Evolutionary conservation across 768 basidiomycete genomes (phyloP), one percentile per base, ranked within the genome.

Genomic region (Termitomyces sp.): DNA sequence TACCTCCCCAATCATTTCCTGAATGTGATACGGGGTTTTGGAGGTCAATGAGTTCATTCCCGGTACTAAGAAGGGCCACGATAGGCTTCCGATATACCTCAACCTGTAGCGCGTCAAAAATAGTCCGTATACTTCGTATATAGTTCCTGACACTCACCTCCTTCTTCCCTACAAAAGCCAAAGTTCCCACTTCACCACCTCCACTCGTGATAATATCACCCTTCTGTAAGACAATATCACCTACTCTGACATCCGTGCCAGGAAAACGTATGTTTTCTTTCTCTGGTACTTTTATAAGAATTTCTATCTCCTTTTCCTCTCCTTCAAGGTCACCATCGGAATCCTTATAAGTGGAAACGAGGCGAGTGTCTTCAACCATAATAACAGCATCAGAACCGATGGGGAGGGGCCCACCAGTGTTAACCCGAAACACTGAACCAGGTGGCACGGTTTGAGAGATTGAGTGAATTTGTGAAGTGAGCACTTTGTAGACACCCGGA

Each of bases 351-450:
- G 83, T 81, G 2, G 84, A 84, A n/a, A 85, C 77, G 7, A 96
- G 79, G 60, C 84, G 82, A 0, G 94, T 96, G 70, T 96, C 94
- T 74, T 96, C 94, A 20, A 96, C 94, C 93, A 95, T 96, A 72
- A 96, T 87, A 2, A 94, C 87, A 0, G 91, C 77, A 69, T 95
- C 88, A 7, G 88, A 73, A 5, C 90, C 92, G 0, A 74, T 70
- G 2, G 94, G 94, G 2, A 96, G 75, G 0, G 92, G 90, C 0
- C 84, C 89, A 6, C 94, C 94, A 0, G 94, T 96, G 73, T 94
- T 95, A 71, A 96, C 83, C 48, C 94, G 87, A 71, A 85, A 91
- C 42, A 92, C 79, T 17, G 73, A 72, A 5, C 80, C 83, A 0
- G 67, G 61, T 1, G 85, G 83, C 4, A 90, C 68, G 12, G 78